These are phyloP conservation scores for Voacanga thouarsii DNA, from an alignment of 257 asterid genomes.

Conservation along the genomic window DNA sequence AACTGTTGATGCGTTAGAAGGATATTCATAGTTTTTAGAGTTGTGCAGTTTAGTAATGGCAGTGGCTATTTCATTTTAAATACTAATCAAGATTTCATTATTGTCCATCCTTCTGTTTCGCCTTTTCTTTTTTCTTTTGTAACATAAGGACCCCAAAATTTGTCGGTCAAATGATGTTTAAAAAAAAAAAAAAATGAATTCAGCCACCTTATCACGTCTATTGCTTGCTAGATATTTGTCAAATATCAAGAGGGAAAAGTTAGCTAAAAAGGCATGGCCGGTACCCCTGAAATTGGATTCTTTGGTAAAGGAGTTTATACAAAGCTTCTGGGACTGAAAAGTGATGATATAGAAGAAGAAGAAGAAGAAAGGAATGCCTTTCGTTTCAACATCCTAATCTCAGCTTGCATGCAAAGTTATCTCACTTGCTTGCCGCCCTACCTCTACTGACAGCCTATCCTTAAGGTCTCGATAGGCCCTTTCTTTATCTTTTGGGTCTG, in stretches of 20 bases:
- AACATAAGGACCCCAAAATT: no score
- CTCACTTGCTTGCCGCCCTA: slow-evolving; percentile 26
- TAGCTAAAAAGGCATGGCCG: background rate
- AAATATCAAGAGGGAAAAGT: no score
- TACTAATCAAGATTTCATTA: no score
- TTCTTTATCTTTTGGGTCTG: slow-evolving; percentile 28
- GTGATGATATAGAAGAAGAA: slow-evolving; percentile 8
- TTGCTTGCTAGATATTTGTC: no score
- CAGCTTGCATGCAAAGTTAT: slow-evolving; percentile 54
- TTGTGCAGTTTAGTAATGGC: no score
- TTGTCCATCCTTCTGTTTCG: no score
- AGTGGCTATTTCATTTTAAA: background rate
- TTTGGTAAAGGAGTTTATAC: background rate
- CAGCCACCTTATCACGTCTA: no score
- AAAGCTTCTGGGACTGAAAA: background rate
- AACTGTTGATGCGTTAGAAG: background rate
- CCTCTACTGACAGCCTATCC: slow-evolving; percentile 21
- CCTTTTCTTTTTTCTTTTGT: no score
- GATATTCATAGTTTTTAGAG: background rate
- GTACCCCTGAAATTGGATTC: background rate
- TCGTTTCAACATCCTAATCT: slow-evolving; percentile 43
- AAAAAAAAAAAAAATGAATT: no score
- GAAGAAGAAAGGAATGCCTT: slow-evolving; percentile 55
- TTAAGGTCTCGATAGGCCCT: slow-evolving; percentile 18
- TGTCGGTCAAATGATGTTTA: no score